Conservation (phyloP, 805 yeast species). For the Saturnispora besseyi region DNA sequence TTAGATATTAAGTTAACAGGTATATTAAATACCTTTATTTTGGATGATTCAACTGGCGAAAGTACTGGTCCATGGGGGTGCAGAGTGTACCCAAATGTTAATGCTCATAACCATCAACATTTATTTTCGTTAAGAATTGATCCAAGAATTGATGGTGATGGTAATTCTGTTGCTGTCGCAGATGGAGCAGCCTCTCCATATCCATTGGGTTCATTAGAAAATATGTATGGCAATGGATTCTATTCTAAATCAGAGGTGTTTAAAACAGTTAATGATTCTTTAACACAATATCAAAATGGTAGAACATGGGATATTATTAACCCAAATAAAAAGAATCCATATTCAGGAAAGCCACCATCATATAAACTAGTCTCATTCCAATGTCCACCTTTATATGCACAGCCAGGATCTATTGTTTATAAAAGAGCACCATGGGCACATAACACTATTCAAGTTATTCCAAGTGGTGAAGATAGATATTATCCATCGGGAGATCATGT, state of each 20-base stretch:
- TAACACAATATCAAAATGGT: constrained; percentile 54
- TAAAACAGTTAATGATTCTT: constrained; percentile 59
- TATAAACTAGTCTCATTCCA: constrained; percentile 71
- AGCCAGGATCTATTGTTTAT: constrained; percentile 62
- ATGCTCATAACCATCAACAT: constrained; percentile 85
- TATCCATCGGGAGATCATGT: constrained; percentile 78
- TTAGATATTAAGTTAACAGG: constrained; percentile 76
- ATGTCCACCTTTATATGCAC: constrained; percentile 65
- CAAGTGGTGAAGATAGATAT: constrained; percentile 61
- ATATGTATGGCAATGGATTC: constrained; percentile 74
- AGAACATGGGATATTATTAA: constrained; percentile 75
- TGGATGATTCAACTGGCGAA: constrained; percentile 56
- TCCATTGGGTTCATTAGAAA: constrained; percentile 58
- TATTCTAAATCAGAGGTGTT: constrained; percentile 54
- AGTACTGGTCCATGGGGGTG: constrained; percentile 73
- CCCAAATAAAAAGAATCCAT: constrained; percentile 55
- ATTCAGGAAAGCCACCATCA: constrained; percentile 67
- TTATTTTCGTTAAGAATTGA: constrained; percentile 68
- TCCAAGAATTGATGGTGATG: constrained; percentile 75
- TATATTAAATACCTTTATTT: constrained; percentile 64
- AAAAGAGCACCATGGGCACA: constrained; percentile 82
- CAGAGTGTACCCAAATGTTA: constrained; percentile 66
- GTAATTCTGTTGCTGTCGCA: constrained; percentile 60
- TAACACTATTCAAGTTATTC: constrained; percentile 57
- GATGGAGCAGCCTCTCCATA: constrained; percentile 55